Evolutionary conservation across 805 yeast species (phyloP).

Genomic region (Millerago galiae): DNA sequence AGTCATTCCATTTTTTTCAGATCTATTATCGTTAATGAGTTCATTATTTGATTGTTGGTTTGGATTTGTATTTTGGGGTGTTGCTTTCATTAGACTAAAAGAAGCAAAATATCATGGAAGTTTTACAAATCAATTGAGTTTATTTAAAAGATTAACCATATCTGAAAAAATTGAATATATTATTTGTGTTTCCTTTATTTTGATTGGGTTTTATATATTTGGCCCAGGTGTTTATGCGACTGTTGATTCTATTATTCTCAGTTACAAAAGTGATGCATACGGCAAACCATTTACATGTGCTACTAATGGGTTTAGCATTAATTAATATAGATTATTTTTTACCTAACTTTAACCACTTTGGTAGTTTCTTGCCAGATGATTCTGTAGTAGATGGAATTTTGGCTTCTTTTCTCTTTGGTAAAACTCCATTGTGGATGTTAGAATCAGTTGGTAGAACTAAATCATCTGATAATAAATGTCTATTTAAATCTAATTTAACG

Average conservation of each 20-base stretch:
- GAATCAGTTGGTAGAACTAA: conserved; percentile 4
- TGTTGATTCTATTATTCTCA: conserved; percentile 45
- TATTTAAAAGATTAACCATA: conserved; percentile 25
- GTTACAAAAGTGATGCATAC: conserved; percentile 41
- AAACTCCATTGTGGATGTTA: conserved; percentile 14
- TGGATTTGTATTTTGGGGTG: conserved; percentile 59
- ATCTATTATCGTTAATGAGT: conserved; percentile 50
- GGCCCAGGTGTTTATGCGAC: conserved; percentile 58
- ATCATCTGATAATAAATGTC: conserved; percentile 5
- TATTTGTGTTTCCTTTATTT: conserved; percentile 32
- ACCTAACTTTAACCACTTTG: conserved; percentile 35
- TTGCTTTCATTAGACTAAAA: conserved; percentile 44
- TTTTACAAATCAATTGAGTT: conserved; percentile 19
- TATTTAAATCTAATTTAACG: conserved; percentile 13
- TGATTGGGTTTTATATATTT: conserved; percentile 45
- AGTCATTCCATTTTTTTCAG: conserved; percentile 59
- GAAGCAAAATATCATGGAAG: conserved; percentile 28
- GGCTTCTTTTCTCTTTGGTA: conserved; percentile 12
- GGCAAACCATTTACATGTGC: conserved; percentile 50
- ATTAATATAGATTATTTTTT: conserved; percentile 22
- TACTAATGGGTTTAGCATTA: conserved; percentile 30
- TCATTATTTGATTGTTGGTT: conserved; percentile 63
- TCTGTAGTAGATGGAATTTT: neutral
- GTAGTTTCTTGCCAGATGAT: conserved; percentile 23
- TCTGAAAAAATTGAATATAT: conserved; percentile 32